Conservation (phyloP, 192 early-diverging fungal genomes). For the Coemansia sp. region DNA sequence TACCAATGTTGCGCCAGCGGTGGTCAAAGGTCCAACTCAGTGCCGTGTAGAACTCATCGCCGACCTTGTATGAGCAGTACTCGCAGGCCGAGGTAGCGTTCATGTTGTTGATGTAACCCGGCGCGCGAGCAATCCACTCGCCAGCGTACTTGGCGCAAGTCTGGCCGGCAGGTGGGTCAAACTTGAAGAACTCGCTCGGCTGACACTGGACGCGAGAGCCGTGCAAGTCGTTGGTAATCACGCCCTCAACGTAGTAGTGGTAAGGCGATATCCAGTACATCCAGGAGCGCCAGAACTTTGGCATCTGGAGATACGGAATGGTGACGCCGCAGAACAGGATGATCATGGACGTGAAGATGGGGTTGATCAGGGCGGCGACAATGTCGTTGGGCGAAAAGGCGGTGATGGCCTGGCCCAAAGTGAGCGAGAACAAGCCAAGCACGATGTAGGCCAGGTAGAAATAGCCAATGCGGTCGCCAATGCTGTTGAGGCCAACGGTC, state of each 20-base stretch:
- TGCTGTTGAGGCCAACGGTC: constrained; percentile 55
- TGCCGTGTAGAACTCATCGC: constrained; percentile 26
- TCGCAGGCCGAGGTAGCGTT: constrained; percentile 39
- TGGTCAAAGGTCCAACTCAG: constrained; percentile 57
- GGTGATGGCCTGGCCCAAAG: constrained; percentile 60
- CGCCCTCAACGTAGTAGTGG: constrained; percentile 60
- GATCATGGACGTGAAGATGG: constrained; percentile 59
- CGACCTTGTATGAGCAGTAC: constrained; percentile 54
- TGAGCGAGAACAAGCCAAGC: constrained; percentile 53
- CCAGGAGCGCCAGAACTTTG: constrained; percentile 61
- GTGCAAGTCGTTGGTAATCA: constrained; percentile 59
- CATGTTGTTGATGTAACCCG: constrained; percentile 53
- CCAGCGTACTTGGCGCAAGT: constrained; percentile 54
- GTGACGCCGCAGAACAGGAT: constrained; percentile 64
- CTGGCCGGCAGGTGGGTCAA: constrained; percentile 48
- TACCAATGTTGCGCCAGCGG: constrained; percentile 63
- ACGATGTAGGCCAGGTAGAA: constrained; percentile 59
- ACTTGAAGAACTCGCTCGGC: constrained; percentile 38
- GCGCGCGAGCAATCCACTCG: constrained; percentile 28
- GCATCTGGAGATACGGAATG: constrained; percentile 56
- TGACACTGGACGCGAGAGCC: constrained; percentile 49
- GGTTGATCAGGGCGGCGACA: constrained; percentile 61
- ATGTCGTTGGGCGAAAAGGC: constrained; percentile 56
- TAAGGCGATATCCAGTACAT: constrained; percentile 66
- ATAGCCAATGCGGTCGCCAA: constrained; percentile 55